Evolutionary conservation across 2,329 filamentous ascomycete genomes (phyloP), one percentile per base, ranked within the genome.

Genomic region (Albifimbria verrucaria): DNA sequence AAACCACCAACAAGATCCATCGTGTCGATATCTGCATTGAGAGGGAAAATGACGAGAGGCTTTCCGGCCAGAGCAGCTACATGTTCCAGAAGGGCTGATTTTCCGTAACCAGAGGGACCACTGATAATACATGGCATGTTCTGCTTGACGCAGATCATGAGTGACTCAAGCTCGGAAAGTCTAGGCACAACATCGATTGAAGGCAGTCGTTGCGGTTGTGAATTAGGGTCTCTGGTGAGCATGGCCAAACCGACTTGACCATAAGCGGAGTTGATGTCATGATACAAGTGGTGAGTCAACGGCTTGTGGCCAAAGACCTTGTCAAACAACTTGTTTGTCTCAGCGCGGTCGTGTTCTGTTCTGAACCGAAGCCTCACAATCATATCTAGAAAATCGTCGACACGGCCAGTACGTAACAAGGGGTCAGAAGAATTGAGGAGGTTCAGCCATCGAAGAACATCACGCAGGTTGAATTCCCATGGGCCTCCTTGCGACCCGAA

Each of bases 1-100:
- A 96, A 99, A 0, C 94, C 94, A 64, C 94, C 94, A 52, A 99
- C 90, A 52, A 99, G 83, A 70, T 99, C 94, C 86, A 96, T 96
- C 1, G 93, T 92, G 68, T 99, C 94, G 44, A 96, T 89, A 62
- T 99, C 95, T 7, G 92, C 88, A 66, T 96, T 99, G 72, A 99
- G 85, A 1, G 92, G 86, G 62, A 97, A 90, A 17, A 91, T 88
- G 26, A 92, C 82, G 3, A 97, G 75, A 1, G 85, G 78, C 52
- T 88, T 88, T 22, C 94, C 94, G 42, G 84, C 83, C 22, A 88
- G 73, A 12, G 88, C 86, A n/a, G 94, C 92, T 24, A 96, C 78
- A 57, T 93, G 87, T 55, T 87, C 81, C 15, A 99, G 75, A 5
- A 96, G 77, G 5, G 83, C 82, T 1, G 90, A 93, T 71, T 99